These are phyloP conservation scores for Thozetella sp. DNA, from an alignment of 495 filamentous ascomycete genomes.

Conservation along the genomic window DNA sequence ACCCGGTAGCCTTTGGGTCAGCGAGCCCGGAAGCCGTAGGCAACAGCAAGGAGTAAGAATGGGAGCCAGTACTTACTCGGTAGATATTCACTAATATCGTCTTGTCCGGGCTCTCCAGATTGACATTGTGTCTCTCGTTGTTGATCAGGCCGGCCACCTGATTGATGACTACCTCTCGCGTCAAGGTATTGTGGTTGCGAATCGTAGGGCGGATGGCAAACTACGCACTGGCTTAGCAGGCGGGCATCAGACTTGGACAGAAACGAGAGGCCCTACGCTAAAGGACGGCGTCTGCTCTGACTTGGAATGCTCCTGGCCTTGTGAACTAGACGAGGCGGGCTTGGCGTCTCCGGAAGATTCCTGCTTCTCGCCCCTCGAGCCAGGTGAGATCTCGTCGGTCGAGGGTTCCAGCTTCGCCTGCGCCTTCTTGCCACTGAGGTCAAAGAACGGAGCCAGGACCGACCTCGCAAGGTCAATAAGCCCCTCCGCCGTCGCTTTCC, in stretches of 20 bases:
- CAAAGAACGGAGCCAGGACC: conserved; percentile 76
- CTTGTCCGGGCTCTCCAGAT: conserved; percentile 79
- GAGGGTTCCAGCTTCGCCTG: conserved; percentile 9
- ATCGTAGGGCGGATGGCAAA: conserved; percentile 89
- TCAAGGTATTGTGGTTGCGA: conserved; percentile 76
- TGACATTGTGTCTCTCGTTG: conserved; percentile 71
- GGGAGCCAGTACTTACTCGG: conserved; percentile 61
- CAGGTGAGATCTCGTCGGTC: too few relatives aligned
- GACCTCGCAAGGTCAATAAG: conserved; percentile 69
- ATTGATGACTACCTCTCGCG: conserved; percentile 76
- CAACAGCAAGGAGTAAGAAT: background rate
- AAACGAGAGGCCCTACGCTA: conserved; percentile 8
- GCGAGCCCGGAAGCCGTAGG: background rate
- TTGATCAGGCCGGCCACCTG: conserved; percentile 64
- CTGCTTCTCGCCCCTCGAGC: too few relatives aligned
- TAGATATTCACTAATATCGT: conserved; percentile 88
- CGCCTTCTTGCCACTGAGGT: conserved; percentile 35
- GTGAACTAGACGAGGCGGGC: background rate
- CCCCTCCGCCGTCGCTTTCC: conserved; percentile 78
- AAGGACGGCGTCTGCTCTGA: conserved; percentile 31
- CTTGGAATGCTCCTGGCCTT: conserved; percentile 22
- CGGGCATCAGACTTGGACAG: background rate
- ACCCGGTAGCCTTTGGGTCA: background rate
- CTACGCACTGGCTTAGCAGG: conserved; percentile 37
- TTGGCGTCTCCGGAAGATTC: background rate